These are phyloP conservation scores for Fragaria nilgerrensis DNA, from an alignment of 306 rosid genomes.

Conservation along the genomic window DNA sequence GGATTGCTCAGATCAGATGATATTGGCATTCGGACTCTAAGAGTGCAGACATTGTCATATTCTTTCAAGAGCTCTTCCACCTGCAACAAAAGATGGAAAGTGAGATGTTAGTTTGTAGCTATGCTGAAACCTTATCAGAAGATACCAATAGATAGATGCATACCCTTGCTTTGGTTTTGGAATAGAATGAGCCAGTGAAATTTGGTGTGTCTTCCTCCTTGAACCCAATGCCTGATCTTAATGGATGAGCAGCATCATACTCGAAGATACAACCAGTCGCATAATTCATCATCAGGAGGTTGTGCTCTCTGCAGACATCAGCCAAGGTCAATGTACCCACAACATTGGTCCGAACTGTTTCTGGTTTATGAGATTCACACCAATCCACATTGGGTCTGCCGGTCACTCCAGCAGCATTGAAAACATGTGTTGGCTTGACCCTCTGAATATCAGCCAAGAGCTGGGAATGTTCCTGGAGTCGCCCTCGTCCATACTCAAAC, in stretches of 20 bases:
- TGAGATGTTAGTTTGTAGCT: constrained; percentile 1
- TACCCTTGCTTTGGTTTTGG: constrained; percentile 53
- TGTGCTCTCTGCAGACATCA: constrained; percentile 44
- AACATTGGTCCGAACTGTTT: constrained; percentile 42
- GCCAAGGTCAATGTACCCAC: constrained; percentile 45
- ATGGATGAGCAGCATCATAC: constrained; percentile 37
- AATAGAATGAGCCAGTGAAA: constrained; percentile 40
- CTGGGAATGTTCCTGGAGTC: constrained; percentile 44
- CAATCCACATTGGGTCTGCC: constrained; percentile 53
- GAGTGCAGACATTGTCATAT: constrained; percentile 59
- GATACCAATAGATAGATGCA: not conserved
- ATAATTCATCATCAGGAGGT: constrained; percentile 43
- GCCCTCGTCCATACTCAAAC: constrained; percentile 46
- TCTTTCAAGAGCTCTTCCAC: constrained; percentile 57
- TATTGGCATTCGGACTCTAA: constrained; percentile 53
- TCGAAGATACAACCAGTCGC: constrained; percentile 45
- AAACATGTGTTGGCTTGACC: constrained; percentile 51
- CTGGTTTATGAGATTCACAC: constrained; percentile 49
- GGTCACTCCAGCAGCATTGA: constrained; percentile 51
- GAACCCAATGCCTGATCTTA: constrained; percentile 36
- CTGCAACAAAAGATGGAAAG: constrained; percentile 26
- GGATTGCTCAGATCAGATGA: constrained; percentile 56
- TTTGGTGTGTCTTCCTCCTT: constrained; percentile 42
- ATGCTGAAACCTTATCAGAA: constrained; percentile 7
- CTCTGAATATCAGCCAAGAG: constrained; percentile 41